Evolutionary conservation across 768 basidiomycete species (phyloP).

Genomic region (Candolleomyces eurysporus): DNA sequence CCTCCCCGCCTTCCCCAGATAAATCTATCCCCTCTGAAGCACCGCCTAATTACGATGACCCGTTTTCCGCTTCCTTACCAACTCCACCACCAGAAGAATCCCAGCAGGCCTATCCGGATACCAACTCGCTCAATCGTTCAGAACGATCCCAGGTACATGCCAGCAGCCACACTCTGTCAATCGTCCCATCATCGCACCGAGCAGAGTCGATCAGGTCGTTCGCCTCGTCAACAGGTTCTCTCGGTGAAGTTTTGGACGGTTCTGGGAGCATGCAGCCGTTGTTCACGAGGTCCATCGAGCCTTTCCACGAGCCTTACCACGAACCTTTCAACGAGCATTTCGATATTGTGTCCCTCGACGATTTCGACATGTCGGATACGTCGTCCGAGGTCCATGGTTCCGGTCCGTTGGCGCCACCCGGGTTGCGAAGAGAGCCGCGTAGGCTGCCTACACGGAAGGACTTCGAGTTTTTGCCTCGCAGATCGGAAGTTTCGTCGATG

Average conservation of each 20-base stretch:
- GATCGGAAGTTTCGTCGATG: constrained; percentile 80
- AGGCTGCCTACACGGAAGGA: constrained; percentile 74
- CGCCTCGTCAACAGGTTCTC: constrained; percentile 47
- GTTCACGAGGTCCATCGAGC: constrained; percentile 24
- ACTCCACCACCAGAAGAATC: constrained; percentile 6
- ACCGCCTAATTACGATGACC: constrained; percentile 1
- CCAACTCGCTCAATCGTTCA: not conserved
- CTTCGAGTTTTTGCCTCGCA: constrained; percentile 69
- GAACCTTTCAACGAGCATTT: constrained; percentile 54
- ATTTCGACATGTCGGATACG: constrained; percentile 75
- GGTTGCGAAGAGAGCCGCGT: constrained; percentile 52
- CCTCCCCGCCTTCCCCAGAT: not conserved
- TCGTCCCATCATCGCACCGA: constrained; percentile 13
- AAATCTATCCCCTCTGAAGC: constrained; percentile 10
- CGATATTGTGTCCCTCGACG: constrained; percentile 76
- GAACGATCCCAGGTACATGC: not conserved
- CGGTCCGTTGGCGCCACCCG: constrained; percentile 43
- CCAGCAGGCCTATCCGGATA: not conserved
- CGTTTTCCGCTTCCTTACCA: not conserved
- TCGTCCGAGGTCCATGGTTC: constrained; percentile 54
- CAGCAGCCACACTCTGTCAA: not conserved
- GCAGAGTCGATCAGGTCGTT: constrained; percentile 38
- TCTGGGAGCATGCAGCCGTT: constrained; percentile 1
- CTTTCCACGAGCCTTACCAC: constrained; percentile 27
- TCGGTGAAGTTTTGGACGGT: constrained; percentile 35